Evolutionary conservation across 805 yeast genomes (phyloP).

Genomic region (Suhomyces faveliae): DNA sequence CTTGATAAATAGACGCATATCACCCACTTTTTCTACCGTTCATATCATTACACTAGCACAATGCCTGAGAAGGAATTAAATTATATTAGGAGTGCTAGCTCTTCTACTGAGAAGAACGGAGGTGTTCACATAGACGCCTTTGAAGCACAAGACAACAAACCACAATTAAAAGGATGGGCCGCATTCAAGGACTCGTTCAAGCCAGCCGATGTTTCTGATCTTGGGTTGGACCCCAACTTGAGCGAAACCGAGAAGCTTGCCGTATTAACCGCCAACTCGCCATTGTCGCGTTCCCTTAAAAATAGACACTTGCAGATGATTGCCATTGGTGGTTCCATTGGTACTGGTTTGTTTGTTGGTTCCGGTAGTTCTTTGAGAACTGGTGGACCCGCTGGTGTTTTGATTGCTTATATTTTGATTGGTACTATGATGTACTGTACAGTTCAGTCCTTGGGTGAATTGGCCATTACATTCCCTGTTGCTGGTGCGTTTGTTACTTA

Average conservation of each 20-base stretch:
- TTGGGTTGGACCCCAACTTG: slow-evolving; percentile 45
- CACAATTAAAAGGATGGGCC: slow-evolving; percentile 15
- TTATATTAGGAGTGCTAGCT: slow-evolving; percentile 38
- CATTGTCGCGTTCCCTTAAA: slow-evolving; percentile 51
- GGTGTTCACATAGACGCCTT: slow-evolving; percentile 38
- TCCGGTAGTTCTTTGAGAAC: slow-evolving; percentile 58
- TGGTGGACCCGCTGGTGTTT: slow-evolving; percentile 69
- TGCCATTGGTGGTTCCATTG: slow-evolving; percentile 81
- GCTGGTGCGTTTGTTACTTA: slow-evolving; percentile 49
- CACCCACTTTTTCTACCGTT: too few species aligned
- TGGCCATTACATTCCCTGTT: slow-evolving; percentile 45
- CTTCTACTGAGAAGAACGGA: slow-evolving; percentile 37
- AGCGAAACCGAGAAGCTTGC: slow-evolving; percentile 47
- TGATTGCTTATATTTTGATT: slow-evolving; percentile 39
- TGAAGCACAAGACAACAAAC: slow-evolving; percentile 18
- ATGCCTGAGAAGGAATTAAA: slow-evolving; percentile 44
- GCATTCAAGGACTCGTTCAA: slow-evolving; percentile 32
- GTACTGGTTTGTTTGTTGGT: slow-evolving; percentile 80
- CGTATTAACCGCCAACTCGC: slow-evolving; percentile 44
- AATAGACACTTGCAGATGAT: slow-evolving; percentile 76
- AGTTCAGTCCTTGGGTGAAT: slow-evolving; percentile 45
- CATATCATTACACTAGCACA: too few species aligned
- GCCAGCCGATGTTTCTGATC: slow-evolving; percentile 31
- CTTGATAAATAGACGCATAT: background rate
- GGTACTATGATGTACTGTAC: slow-evolving; percentile 38